Evolutionary conservation across 495 filamentous ascomycete genomes (phyloP), one percentile per base, ranked within the genome.

Genomic region (Polyplosphaeria fusca): DNA sequence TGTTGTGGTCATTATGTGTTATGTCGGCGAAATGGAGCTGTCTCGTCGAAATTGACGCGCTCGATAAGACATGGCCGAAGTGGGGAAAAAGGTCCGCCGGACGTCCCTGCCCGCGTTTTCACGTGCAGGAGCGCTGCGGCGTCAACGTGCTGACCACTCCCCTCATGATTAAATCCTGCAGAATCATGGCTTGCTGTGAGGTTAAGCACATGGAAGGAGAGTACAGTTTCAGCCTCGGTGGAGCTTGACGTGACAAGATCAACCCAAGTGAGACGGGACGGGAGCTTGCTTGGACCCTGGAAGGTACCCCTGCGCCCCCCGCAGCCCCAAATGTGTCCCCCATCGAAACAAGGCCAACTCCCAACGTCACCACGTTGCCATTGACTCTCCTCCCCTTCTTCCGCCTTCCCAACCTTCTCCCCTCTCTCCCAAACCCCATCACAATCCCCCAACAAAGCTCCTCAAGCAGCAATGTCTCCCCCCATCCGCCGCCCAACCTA

Each of bases 401-500:
- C 23, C 44, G 20, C 44, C 37, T 27, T 43, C 39, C 24, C 1
- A 20, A n/a, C 49, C 16, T 22, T 14, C 4, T 24, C 23, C 26
- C 30, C 35, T 30, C 37, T 43, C 37, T 44, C 9, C 43, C 25
- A 23, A 18, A 23, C 23, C 38, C 35, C 23, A 16, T 26, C 27
- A 11, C 9, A 18, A n/a, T 16, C 44, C 1, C 19, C 16, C 25
- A 22, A 13, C 55, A 9, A 18, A 28, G 22, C 38, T 37, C 39
- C 30, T 7, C 26, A 18, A 19, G 19, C 24, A 27, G 38, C 47
- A 9, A 59, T 52, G 47, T 20, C 47, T 32, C 47, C 40, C 32
- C 55, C 47, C 20, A 20, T 32, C 30, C 64, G 66, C 41, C 56
- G 57, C 39, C 67, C 67, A 13, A 78, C 76, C 1, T 78, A 73